A percentile compares a stretch with the other conserved stretches of the same genome.
phyloP scores from a whole-genome alignment of 2,329 filamentous ascomycete genomes.

The Elsinoe batatas region DNA sequence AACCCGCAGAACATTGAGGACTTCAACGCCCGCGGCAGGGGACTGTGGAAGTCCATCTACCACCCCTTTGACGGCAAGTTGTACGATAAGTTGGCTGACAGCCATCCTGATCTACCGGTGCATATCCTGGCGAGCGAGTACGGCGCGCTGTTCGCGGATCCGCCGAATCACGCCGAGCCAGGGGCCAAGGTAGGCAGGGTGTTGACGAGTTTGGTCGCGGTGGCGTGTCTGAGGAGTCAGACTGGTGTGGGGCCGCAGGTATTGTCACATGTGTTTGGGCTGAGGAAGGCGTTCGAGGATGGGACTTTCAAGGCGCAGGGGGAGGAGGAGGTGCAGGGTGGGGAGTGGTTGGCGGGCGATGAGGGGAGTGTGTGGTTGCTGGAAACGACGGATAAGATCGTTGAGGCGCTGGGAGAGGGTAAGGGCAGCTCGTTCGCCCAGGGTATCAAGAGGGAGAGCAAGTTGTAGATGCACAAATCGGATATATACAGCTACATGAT shows the following conservation, averaged over 20 bases:
- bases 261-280: slow-evolving; percentile 67
- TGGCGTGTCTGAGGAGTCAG: slow-evolving; percentile 67
- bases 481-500: neutral
- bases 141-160: slow-evolving; percentile 62
- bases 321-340: slow-evolving; percentile 48
- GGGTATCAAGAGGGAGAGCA: slow-evolving; percentile 21
- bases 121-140: slow-evolving; percentile 71
- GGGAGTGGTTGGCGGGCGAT: slow-evolving; percentile 53
- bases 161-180: slow-evolving; percentile 29
- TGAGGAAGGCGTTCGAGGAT: slow-evolving; percentile 66
- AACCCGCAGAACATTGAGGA: slow-evolving; percentile 37
- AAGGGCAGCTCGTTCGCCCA: slow-evolving; percentile 48
- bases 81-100: slow-evolving; percentile 57
- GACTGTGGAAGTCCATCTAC: slow-evolving; percentile 70
- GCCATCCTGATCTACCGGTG: slow-evolving; percentile 72
- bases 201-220: slow-evolving; percentile 61
- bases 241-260: slow-evolving; percentile 77
- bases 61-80: slow-evolving; percentile 64
- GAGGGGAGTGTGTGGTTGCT: slow-evolving; percentile 57
- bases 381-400: slow-evolving; percentile 51
- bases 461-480: neutral
- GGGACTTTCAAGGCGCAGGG: slow-evolving; percentile 43
- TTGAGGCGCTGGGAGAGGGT: slow-evolving; percentile 39
- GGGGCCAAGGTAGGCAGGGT: slow-evolving; percentile 54
- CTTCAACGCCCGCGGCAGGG: slow-evolving; percentile 49